These are phyloP conservation scores for Hemisphaericaspora subhashii DNA, from an alignment of 1,139 yeast species.

Conservation along the genomic window DNA sequence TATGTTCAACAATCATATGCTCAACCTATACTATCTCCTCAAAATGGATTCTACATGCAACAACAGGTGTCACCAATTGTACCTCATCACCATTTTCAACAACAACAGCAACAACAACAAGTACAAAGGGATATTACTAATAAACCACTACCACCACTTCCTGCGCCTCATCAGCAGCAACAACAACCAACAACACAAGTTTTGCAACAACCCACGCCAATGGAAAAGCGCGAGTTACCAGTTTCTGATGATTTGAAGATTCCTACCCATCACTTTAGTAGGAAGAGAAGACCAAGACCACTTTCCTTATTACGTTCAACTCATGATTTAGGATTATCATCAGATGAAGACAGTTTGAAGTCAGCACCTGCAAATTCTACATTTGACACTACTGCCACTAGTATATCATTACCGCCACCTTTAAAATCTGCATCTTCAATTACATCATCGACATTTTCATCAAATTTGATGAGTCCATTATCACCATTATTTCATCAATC, in stretches of 20 bases:
- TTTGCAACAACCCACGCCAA: slow-evolving; percentile 4
- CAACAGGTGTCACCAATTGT: slow-evolving; percentile 4
- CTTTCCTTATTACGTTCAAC: slow-evolving; percentile 37
- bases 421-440: slow-evolving; percentile 17
- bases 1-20: slow-evolving; percentile 4
- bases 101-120: slow-evolving; percentile 9
- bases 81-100: slow-evolving; percentile 13
- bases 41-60: slow-evolving; percentile 9
- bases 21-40: slow-evolving; percentile 11
- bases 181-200: not conserved
- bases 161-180: slow-evolving; percentile 11
- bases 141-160: slow-evolving; percentile 15
- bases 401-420: slow-evolving; percentile 12
- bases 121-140: too few relatives aligned
- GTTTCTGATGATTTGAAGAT: slow-evolving; percentile 20
- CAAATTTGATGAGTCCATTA: slow-evolving; percentile 40
- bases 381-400: slow-evolving; percentile 3
- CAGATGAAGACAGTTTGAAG: slow-evolving; percentile 20
- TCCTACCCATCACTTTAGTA: slow-evolving; percentile 34
- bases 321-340: slow-evolving; percentile 16
- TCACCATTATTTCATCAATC: slow-evolving; percentile 43
- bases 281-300: slow-evolving; percentile 46
- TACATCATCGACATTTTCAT: slow-evolving; percentile 23
- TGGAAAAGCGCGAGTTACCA: slow-evolving; percentile 9
- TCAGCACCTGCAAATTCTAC: slow-evolving; percentile 12